Base-by-base conservation (phyloP, 108 stramenopile species). In the Seminavis robusta region DNA sequence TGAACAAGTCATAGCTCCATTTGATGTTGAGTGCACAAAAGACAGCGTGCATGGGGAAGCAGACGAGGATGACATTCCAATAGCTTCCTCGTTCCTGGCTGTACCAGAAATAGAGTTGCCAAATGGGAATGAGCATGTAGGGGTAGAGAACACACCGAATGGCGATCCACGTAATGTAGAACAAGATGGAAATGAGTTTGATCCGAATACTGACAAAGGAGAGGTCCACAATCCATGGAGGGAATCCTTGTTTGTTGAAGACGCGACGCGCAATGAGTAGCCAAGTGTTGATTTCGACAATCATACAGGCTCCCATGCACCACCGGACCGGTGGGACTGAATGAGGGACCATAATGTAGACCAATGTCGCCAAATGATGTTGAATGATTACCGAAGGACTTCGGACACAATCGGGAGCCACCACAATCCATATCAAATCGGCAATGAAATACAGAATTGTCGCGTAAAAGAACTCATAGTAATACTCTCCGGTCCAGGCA, bases 201-300 rank as follows among this genome's bases (percentile, higher is more conserved):
- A 94, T 56, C 10, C 92, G 77, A 39, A 90, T 70, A 19, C 84
- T 86, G 1, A 92, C 52, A 45, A 83, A 73, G 37, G 59, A 59
- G 25, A 88, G 54, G 73, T 88, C 78, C 52, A 89, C 78, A 21
- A 82, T 74, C 91, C 91, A 92, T 15, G 92, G 88, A 24, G 74
- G 70, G 61, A 89, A 82, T 7, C 87, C 85, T 50, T 83, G 75
- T 40, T 88, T 88, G 65, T 94, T 90, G 76, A 94, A 88, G n/a
- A 94, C 85, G 20, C 92, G 64, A 44, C 92, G 68, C 7, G 89
- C 89, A 36, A 94, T 90, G 47, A 94, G 77, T 43, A 88, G 88
- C 92, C 92, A 94, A 0, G 92, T 94, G 51, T 94, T 94, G 52
- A 90, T 63, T 63, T 94, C 89, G 2, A 90, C 88, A 49, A 56